Conservation (phyloP, 139 green algal genomes). For the Astrephomene gubernaculifera region DNA sequence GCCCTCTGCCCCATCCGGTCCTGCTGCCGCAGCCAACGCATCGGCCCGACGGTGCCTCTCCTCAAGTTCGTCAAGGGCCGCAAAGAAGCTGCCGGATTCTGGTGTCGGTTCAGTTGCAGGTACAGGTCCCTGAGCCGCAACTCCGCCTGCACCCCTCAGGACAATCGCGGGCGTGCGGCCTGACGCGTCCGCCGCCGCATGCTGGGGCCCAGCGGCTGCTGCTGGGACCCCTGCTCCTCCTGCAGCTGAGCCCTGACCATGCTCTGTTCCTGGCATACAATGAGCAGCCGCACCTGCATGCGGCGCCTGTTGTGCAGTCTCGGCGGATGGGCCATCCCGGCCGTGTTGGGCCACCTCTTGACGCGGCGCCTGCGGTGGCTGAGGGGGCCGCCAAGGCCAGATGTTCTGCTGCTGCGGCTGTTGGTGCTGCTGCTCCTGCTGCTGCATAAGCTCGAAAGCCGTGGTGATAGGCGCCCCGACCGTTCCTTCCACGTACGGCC, state of each 20-base stretch:
- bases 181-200: background rate
- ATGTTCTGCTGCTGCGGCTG: slow-evolving; percentile 7
- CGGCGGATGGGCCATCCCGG: background rate
- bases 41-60: background rate
- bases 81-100: slow-evolving; percentile 9
- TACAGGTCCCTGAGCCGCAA: too few species aligned
- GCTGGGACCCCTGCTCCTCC: background rate
- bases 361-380: background rate
- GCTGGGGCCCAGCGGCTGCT: background rate
- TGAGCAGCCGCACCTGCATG: background rate
- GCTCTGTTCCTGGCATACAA: background rate
- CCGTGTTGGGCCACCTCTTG: background rate
- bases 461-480: background rate
- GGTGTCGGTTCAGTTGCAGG: background rate
- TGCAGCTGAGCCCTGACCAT: background rate
- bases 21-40: background rate
- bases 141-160: background rate
- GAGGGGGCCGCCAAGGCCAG: background rate
- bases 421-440: background rate
- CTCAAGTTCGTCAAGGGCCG: slow-evolving; percentile 20
- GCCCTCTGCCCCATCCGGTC: background rate
- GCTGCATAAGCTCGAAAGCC: slow-evolving; percentile 26
- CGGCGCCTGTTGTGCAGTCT: background rate
- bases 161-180: background rate
- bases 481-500: background rate